Evolutionary conservation across 768 basidiomycete species (phyloP).

Genomic region (Lactifluus volemus): DNA sequence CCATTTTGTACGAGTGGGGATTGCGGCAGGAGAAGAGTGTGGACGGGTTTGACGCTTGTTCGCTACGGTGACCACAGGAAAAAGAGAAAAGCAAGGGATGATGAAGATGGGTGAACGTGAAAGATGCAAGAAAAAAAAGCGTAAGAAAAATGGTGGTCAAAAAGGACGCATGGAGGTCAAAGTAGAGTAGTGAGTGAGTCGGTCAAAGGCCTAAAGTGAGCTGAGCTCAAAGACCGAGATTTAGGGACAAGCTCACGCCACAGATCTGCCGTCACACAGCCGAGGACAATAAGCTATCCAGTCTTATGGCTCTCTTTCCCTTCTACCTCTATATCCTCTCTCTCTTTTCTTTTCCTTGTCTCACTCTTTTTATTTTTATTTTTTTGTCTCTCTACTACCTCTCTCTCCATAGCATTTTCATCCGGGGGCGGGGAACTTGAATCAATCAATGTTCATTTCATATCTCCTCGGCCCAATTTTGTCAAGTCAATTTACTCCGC

Average conservation of each 20-base stretch:
- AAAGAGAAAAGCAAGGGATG: background rate
- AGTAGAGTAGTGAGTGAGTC: background rate
- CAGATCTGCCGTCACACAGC: too few species aligned
- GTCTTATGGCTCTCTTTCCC: background rate
- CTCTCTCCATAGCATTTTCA: too few species aligned
- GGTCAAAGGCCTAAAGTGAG: background rate
- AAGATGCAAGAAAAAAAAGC: background rate
- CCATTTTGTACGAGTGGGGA: slow-evolving; percentile 10
- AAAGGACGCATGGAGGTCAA: background rate
- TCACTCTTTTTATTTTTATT: background rate
- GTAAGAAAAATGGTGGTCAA: background rate
- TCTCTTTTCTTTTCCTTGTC: too few species aligned
- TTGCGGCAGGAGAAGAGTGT: slow-evolving; percentile 1
- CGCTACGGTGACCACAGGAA: background rate
- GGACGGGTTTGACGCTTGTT: background rate
- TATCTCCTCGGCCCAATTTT: background rate
- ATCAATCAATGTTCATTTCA: too few species aligned
- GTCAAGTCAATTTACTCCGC: too few species aligned
- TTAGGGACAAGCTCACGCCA: too few species aligned
- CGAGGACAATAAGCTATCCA: background rate
- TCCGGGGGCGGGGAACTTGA: too few species aligned
- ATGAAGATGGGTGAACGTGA: background rate
- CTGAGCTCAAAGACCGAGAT: too few species aligned
- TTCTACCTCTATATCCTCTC: too few species aligned
- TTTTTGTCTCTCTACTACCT: too few species aligned